Base-by-base conservation (phyloP, 2,329 filamentous ascomycete species). In the Ramularia endophylla region DNA sequence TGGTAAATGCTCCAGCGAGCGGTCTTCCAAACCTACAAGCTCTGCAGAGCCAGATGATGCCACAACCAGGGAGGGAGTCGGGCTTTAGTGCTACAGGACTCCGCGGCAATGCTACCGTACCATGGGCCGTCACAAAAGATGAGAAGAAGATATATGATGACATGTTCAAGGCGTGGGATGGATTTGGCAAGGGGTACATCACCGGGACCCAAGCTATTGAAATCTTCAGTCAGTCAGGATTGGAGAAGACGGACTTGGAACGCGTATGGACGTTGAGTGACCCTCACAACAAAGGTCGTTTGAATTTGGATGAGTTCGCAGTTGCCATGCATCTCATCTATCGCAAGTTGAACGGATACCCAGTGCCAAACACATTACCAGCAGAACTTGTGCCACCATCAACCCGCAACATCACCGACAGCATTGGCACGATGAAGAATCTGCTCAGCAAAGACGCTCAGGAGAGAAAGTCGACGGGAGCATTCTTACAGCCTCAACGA, bases 251-350 rank as follows among this genome's bases (percentile, higher is more conserved):
- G 18, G 92, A 97, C 54, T 71, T 98, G 27, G 92, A 97, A 65
- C 78, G 84, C 22, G 82, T 97, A 37, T 98, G 92, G 92, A 97
- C 92, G 8, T 71, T 98, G 44, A 84, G 90, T 3, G 92, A 98
- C 61, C 84, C 89, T 22, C 84, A 89, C 50, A 95, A 98, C 65
- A 92, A 92, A 63, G 92, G 92, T 13, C 84, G 89, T 41, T 75
- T 98, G 20, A 89, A 98, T 57, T 78, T 97, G 58, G 92, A 98
- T 61, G 92, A 98, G 60, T 98, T 98, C 60, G 89, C 92, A 7
- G 90, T 98, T 38, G 88, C 89, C 8, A 98, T 98, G 92, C 92
- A 98, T 74, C 71, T 98, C 66, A 98, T 98, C 57, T 98, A 98
- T 69, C 79, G 92, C 56, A 95, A 94, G 62, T 75, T 98, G 39